These are phyloP conservation scores for Aspergillus fructus DNA, from an alignment of 2,329 filamentous ascomycete genomes.

Conservation along the genomic window DNA sequence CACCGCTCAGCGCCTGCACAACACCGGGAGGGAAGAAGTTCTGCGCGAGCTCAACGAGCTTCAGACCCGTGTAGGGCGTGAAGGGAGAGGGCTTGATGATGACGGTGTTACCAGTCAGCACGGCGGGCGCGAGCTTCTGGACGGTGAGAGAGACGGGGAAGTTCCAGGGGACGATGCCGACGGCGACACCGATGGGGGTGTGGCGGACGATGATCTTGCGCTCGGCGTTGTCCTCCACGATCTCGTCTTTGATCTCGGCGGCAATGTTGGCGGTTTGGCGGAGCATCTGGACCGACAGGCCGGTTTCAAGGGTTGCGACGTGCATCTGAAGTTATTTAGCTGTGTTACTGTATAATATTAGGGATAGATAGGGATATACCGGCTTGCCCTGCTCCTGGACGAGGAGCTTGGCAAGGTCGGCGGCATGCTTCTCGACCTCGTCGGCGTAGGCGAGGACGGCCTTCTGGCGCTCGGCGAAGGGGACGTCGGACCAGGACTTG, in stretches of 20 bases:
- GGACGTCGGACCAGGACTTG: slow-evolving; percentile 46
- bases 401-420: slow-evolving; percentile 38
- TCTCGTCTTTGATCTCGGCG: slow-evolving; percentile 33
- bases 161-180: slow-evolving; percentile 63
- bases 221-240: slow-evolving; percentile 50
- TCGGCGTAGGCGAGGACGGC: slow-evolving; percentile 34
- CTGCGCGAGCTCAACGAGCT: slow-evolving; percentile 52
- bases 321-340: slow-evolving; percentile 10
- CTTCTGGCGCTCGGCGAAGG: slow-evolving; percentile 33
- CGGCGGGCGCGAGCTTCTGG: slow-evolving; percentile 51
- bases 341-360: neutral
- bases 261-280: slow-evolving; percentile 15
- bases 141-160: slow-evolving; percentile 45
- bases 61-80: slow-evolving; percentile 56
- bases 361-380: neutral
- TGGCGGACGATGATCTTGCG: slow-evolving; percentile 34
- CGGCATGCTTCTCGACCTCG: slow-evolving; percentile 34
- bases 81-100: slow-evolving; percentile 55
- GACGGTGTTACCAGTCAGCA: slow-evolving; percentile 54
- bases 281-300: slow-evolving; percentile 20
- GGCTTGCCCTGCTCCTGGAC: slow-evolving; percentile 47
- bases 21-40: slow-evolving; percentile 55
- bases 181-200: slow-evolving; percentile 43
- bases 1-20: slow-evolving; percentile 56
- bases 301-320: slow-evolving; percentile 28